Base-by-base conservation (phyloP, 371 early-diverging fungal species). In the Syncephalastrum sp. region DNA sequence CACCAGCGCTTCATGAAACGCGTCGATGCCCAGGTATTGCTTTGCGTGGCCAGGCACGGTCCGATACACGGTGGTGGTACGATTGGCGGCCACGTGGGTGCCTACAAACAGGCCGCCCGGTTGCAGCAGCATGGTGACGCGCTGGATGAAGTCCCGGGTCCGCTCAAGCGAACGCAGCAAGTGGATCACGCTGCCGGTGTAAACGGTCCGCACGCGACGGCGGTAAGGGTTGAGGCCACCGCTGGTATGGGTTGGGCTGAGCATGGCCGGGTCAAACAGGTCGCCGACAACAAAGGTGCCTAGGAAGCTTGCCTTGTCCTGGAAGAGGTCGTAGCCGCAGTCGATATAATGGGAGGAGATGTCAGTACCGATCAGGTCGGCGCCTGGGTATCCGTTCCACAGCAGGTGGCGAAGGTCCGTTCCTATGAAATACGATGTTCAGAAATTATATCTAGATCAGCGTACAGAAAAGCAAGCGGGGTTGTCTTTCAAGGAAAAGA, bases 141-240 rank as follows among this genome's bases (percentile, higher is more conserved):
- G 60, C 2, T 50, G 50, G 15, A 74, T 33, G 19, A 74, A 68
- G 0, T 50, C 27, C 8, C 24, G 42, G 1, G 68, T 42, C 7
- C 43, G 54, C 8, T 67, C 65, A 14, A 47, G 14, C 16, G 60
- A 54, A 15, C 44, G 21, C 43, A 77, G 69, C 17, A 77, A 50
- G 33, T 77, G 77, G 29, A 77, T 62, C 33, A 77, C 53, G 53
- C 77, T 77, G 16, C 72, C 70, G 33, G 74, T 60, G 29, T 72
- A 63, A 5, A 70, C 59, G n/a, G 69, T 56, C 3, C 56, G 53
- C 6, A 58, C 60, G 12, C 44, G 59, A 12, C 56, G 46, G n/a
- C 47, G 49, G 45, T 57, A 52, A 27, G 14, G 24, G 12, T 38
- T 41, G 14, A 56, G 52, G 23, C 41, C 7, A 0, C 38, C 38